phyloP scores from a whole-genome alignment of 805 yeast species.

The Teunomyces lycoperdinae region DNA sequence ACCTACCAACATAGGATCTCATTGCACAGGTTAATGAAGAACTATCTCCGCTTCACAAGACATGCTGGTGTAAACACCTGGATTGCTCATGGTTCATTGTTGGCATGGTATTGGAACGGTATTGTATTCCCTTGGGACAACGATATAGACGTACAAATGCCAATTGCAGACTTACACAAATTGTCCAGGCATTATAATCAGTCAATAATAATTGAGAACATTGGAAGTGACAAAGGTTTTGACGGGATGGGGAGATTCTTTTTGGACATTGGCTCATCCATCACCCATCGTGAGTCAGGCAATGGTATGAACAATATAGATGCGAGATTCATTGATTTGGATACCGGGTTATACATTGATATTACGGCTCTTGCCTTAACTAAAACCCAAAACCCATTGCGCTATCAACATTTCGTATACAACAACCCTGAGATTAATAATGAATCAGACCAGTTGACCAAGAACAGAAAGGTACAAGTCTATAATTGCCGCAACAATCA shows the following conservation, averaged over 20 bases:
- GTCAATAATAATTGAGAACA: slow-evolving; percentile 16
- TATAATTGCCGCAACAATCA: slow-evolving; percentile 41
- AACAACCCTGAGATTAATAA: slow-evolving; percentile 10
- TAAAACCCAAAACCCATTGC: slow-evolving; percentile 21
- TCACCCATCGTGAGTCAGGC: slow-evolving; percentile 37
- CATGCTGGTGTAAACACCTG: slow-evolving; percentile 20
- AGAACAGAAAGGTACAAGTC: slow-evolving; percentile 17
- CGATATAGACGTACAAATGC: slow-evolving; percentile 26
- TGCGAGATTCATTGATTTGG: slow-evolving; percentile 25
- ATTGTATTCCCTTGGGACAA: slow-evolving; percentile 23
- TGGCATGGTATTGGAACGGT: slow-evolving; percentile 25
- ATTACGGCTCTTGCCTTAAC: slow-evolving; percentile 32
- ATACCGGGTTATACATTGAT: slow-evolving; percentile 25
- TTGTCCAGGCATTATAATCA: slow-evolving; percentile 20
- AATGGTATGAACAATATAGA: slow-evolving; percentile 39
- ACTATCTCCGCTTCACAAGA: slow-evolving; percentile 17
- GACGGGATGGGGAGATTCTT: slow-evolving; percentile 21
- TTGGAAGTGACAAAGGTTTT: slow-evolving; percentile 11
- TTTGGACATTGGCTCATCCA: slow-evolving; percentile 21
- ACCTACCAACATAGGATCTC: slow-evolving; percentile 12
- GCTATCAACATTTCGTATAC: slow-evolving; percentile 1
- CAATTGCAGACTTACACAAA: slow-evolving; percentile 17
- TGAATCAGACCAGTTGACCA: neutral
- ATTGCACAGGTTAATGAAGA: slow-evolving; percentile 16
- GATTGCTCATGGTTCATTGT: slow-evolving; percentile 21